A percentile compares a stretch with the other conserved stretches of the same genome.
phyloP scores from a whole-genome alignment of 108 stramenopile species.

The Cylindrotheca fusiformis region DNA sequence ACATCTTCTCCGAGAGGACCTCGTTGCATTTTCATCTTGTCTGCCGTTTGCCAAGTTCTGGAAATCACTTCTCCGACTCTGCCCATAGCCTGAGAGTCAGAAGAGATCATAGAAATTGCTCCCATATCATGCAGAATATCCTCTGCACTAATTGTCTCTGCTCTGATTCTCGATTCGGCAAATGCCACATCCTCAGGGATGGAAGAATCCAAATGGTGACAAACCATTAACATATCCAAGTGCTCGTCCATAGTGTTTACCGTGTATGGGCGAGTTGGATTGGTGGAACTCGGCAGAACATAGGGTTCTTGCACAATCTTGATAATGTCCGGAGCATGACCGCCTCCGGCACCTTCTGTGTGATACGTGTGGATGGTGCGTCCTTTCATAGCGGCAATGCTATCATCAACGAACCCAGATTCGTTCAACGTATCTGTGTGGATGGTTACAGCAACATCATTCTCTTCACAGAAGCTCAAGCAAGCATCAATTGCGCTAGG shows the following conservation, averaged over 20 bases:
- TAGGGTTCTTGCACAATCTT: slow-evolving; percentile 88
- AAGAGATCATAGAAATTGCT: slow-evolving; percentile 92
- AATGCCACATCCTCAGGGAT: slow-evolving; percentile 97
- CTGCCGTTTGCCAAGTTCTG: slow-evolving; percentile 97
- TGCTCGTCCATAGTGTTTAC: slow-evolving; percentile 98
- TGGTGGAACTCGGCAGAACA: slow-evolving; percentile 94
- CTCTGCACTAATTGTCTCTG: slow-evolving; percentile 97
- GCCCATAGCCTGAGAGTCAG: slow-evolving; percentile 96
- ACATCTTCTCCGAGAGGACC: slow-evolving; percentile 84
- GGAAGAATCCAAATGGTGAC: slow-evolving; percentile 86
- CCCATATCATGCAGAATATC: slow-evolving; percentile 98
- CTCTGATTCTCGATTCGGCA: slow-evolving; percentile 95
- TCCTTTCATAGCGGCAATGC: slow-evolving; percentile 93
- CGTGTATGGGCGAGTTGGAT: slow-evolving; percentile 96
- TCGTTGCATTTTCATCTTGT: slow-evolving; percentile 98
- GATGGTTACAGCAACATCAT: slow-evolving; percentile 94
- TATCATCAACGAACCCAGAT: slow-evolving; percentile 91
- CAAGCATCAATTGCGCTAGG: slow-evolving; percentile 93
- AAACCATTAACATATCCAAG: slow-evolving; percentile 99
- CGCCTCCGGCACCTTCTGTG: slow-evolving; percentile 92
- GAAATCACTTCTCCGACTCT: slow-evolving; percentile 97
- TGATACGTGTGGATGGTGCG: slow-evolving; percentile 96
- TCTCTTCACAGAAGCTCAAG: slow-evolving; percentile 84
- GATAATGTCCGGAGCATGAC: slow-evolving; percentile 99
- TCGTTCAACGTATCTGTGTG: slow-evolving; percentile 99